These are phyloP conservation scores for Trichoderma asperellum DNA, from an alignment of 2,329 filamentous ascomycete genomes.

Conservation along the genomic window DNA sequence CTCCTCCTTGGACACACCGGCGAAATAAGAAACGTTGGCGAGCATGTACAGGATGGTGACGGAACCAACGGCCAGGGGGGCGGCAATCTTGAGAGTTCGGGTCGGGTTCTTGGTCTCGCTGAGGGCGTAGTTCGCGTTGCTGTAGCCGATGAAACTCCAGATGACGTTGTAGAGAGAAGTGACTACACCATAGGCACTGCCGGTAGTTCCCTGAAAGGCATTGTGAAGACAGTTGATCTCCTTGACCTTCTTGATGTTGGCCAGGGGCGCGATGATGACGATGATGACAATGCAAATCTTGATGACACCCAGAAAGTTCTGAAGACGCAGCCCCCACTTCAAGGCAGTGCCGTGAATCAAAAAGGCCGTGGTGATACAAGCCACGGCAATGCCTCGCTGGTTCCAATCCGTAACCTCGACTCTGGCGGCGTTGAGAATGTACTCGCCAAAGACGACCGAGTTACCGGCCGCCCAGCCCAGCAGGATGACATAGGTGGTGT, in stretches of 20 bases:
- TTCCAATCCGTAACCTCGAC: constrained; percentile 68
- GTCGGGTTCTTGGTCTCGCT: constrained; percentile 69
- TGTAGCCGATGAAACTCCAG: constrained; percentile 71
- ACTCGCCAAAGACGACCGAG: constrained; percentile 71
- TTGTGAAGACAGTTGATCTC: constrained; percentile 64
- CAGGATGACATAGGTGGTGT: constrained; percentile 64
- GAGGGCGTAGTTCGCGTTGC: constrained; percentile 69
- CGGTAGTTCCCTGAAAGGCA: constrained; percentile 68
- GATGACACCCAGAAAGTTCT: constrained; percentile 67
- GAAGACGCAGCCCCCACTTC: constrained; percentile 68
- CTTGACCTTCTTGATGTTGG: constrained; percentile 62
- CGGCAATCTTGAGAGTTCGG: constrained; percentile 67
- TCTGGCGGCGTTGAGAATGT: constrained; percentile 67
- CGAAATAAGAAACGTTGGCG: constrained; percentile 69
- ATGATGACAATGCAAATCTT: constrained; percentile 69
- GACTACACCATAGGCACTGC: constrained; percentile 68
- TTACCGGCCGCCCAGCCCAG: constrained; percentile 69
- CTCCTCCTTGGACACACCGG: constrained; percentile 57
- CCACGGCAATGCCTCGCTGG: constrained; percentile 67
- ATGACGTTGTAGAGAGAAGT: constrained; percentile 73
- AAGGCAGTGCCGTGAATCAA: constrained; percentile 66
- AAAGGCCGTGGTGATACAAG: constrained; percentile 67
- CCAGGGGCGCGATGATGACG: constrained; percentile 66
- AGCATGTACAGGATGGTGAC: constrained; percentile 68
- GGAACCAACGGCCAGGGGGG: constrained; percentile 60